These are phyloP conservation scores for Pneumocystis canis DNA, from an alignment of 1,139 yeast species.

Conservation along the genomic window DNA sequence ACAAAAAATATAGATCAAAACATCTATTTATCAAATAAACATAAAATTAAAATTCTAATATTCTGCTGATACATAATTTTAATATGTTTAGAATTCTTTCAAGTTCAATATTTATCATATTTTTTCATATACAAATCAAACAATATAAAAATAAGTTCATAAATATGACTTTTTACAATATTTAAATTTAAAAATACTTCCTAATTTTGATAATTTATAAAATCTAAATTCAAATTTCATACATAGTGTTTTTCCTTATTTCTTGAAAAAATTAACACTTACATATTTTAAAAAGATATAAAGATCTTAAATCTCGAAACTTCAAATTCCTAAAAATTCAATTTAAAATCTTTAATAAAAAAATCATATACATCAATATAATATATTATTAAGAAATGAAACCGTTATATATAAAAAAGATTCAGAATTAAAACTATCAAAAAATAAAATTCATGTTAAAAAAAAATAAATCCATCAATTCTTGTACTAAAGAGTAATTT, in stretches of 20 bases:
- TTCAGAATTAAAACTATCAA: neutral
- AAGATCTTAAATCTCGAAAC: neutral
- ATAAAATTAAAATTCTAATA: neutral
- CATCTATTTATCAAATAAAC: neutral
- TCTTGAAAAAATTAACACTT: neutral
- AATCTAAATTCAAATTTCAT: neutral
- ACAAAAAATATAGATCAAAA: neutral
- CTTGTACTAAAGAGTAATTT: neutral
- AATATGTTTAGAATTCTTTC: neutral
- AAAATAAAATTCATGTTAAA: neutral
- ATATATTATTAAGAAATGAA: neutral
- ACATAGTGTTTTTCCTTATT: neutral
- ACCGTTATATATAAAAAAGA: neutral
- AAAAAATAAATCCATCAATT: neutral
- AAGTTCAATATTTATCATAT: neutral
- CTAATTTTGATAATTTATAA: neutral
- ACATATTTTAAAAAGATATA: neutral
- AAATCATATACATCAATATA: neutral
- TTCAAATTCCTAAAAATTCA: neutral
- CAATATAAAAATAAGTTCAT: neutral
- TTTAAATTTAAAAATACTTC: neutral
- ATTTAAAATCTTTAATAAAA: neutral
- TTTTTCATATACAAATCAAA: neutral
- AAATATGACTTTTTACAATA: neutral
- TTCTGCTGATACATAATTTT: neutral